Percentiles rank a stretch among this genome's conserved stretches.
Evolutionary conservation across 31 red algal species (phyloP).

Genomic region (Odonthalia washingtoniensis): DNA sequence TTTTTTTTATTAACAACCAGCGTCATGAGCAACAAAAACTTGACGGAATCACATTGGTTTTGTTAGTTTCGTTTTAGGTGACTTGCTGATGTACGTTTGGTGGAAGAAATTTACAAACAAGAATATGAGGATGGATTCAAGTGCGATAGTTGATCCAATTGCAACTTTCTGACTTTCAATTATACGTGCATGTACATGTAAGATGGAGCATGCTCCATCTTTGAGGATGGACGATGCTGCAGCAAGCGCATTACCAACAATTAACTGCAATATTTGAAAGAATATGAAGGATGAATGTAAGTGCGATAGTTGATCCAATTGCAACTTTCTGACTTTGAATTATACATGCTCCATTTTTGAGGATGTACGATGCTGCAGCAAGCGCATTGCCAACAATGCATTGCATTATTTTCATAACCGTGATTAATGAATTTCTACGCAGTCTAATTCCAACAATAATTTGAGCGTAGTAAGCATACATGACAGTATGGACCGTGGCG

Average conservation of each 20-base stretch:
- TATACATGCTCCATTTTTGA: constrained; percentile 51
- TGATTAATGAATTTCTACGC: background rate
- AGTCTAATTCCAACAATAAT: constrained; percentile 45
- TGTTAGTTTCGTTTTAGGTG: no score
- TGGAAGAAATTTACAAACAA: constrained; percentile 87
- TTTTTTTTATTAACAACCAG: no score
- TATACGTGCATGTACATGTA: no score
- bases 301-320: no score
- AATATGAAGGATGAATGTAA: constrained; percentile 46
- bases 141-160: constrained; percentile 45
- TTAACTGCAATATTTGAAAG: constrained; percentile 75
- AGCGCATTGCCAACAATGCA: constrained; percentile 65
- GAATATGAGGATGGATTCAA: constrained; percentile 53
- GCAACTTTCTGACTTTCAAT: constrained; percentile 69
- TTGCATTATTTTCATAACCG: constrained; percentile 63
- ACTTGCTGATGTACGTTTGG: constrained; percentile 65
- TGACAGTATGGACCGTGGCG: constrained; percentile 69
- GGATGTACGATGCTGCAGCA: constrained; percentile 50
- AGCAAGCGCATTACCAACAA: constrained; percentile 60
- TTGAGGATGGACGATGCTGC: constrained; percentile 56
- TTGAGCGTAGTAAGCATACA: constrained; percentile 79
- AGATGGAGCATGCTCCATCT: constrained; percentile 46
- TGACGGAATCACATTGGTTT: no score
- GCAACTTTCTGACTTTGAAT: constrained; percentile 69
- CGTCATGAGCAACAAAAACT: no score